Evolutionary conservation across 768 basidiomycete species (phyloP).

Genomic region (Mycena maculata): DNA sequence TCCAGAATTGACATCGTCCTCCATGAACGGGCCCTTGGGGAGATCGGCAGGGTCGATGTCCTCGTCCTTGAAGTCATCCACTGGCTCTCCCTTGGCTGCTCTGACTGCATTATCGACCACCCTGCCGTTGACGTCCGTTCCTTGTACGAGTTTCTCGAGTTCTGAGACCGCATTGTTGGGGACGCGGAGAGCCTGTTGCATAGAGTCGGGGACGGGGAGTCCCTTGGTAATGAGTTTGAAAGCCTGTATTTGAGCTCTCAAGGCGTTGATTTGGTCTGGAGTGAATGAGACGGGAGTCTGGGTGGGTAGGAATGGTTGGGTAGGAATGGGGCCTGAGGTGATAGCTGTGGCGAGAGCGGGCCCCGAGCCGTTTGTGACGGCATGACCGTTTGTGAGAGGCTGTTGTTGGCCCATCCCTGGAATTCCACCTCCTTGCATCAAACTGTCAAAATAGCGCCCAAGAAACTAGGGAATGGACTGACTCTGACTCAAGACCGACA

Average conservation of each 20-base stretch:
- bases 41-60: slow-evolving; percentile 66
- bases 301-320: slow-evolving; percentile 60
- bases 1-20: slow-evolving; percentile 81
- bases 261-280: slow-evolving; percentile 74
- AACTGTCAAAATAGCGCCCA: slow-evolving; percentile 8
- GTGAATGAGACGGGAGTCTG: slow-evolving; percentile 85
- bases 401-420: slow-evolving; percentile 38
- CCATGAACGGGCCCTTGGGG: slow-evolving; percentile 80
- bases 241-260: slow-evolving; percentile 87
- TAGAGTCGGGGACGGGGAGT: slow-evolving; percentile 71
- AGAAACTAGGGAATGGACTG: slow-evolving; percentile 26
- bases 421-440: slow-evolving; percentile 36
- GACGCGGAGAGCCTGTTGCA: slow-evolving; percentile 78
- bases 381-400: slow-evolving; percentile 54
- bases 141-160: slow-evolving; percentile 73
- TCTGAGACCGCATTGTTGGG: slow-evolving; percentile 70
- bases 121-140: slow-evolving; percentile 67
- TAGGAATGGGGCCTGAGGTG: slow-evolving; percentile 61
- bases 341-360: slow-evolving; percentile 53
- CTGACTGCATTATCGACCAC: slow-evolving; percentile 83
- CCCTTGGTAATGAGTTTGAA: slow-evolving; percentile 79
- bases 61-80: slow-evolving; percentile 68
- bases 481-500: slow-evolving; percentile 56
- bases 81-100: slow-evolving; percentile 51
- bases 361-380: slow-evolving; percentile 37